Base-by-base conservation (phyloP, 2,329 filamentous ascomycete genomes). In the Sclerotinia minor region DNA sequence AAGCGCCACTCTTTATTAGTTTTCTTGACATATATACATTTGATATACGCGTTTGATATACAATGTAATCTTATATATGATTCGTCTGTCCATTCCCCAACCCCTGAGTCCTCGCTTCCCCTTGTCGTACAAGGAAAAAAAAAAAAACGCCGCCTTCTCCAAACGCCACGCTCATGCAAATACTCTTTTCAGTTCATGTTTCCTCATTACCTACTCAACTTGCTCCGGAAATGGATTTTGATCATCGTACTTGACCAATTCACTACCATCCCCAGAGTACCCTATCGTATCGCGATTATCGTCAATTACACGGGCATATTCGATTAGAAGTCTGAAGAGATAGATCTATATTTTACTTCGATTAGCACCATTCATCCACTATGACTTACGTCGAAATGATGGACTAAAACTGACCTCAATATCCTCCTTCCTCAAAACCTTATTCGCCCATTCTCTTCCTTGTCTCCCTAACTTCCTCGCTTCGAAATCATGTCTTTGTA, bases 391-490 rank as follows among this genome's bases (percentile, higher is more conserved):
- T 41, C 2, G 19, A 21, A 52, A 15, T 45, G 21, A 5, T 2
- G 11, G 19, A n/a, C 13, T 15, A 45, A 8, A 8, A 86, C 85
- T 87, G 58, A 86, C 87, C 79, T 91, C 88, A 79, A 92, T 86
- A 74, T 92, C 89, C 74, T 91, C 89, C 69, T 85, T 87, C 69
- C 92, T 81, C 41, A 94, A 79, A 21, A 89, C 89, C 79, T 86
- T 88, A 68, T 84, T 82, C 1, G 90, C 89, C 92, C 92, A 95
- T 47, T 87, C 83, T 68, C 86, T 83, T 35, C 91, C 89, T 70
- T 85, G 84, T 58, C 81, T 77, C 6, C 91, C 91, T 71, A 95
- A 85, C 55, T 81, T 81, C 76, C 87, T 81, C 0, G 87, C 91
- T 75, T 87, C 84, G n/a, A 79, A 77, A 71, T 87, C 85, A 69